Base-by-base conservation (phyloP, 1,284 basidiomycete species). In the Paramarasmius palmivorus region DNA sequence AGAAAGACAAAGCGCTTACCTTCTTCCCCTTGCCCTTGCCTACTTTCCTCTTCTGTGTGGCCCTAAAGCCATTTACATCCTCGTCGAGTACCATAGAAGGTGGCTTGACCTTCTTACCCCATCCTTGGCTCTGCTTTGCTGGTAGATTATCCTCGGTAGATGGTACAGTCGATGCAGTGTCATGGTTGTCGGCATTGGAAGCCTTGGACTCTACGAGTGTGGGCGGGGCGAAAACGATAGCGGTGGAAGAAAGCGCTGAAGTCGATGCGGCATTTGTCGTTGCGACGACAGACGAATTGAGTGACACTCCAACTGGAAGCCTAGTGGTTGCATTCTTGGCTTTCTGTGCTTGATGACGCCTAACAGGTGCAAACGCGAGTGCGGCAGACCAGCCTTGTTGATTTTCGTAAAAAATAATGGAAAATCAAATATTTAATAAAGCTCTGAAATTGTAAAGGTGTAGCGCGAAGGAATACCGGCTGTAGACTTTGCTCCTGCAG, bases 91-190 rank as follows among this genome's bases (percentile, higher is more conserved):
- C 74, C 90, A 92, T 92, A 0, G 88, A 90, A 12, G 90, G 90
- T n/a, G 90, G 90, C 61, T 92, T 92, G 65, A 92, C 83, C 66
- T 92, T 91, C 72, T 88, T 90, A 29, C 87, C 87, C 90, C 90
- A 92, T 61, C 84, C 84, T 61, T 83, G 75, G 2, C 64, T 65
- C 44, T 38, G 59, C 34, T 63, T 70, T 26, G 62, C 60, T 61
- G 25, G 50, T 15, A n/a, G 17, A 4, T 35, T 60, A 69, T 39
- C 61, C 61, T 2, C 54, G 23, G 55, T 46, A 19, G 15, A 36
- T 53, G 55, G 25, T 54, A 26, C 49, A 68, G 7, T 61, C 58
- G 12, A 17, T 17, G 26, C 25, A 1, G 23, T 46, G 25, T 70
- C 62, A 38, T 72, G 56, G 4, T 70, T 61, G 29, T 32, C 29